Conservation (phyloP, 1,284 basidiomycete species). For the Ganoderma leucocontextum region DNA sequence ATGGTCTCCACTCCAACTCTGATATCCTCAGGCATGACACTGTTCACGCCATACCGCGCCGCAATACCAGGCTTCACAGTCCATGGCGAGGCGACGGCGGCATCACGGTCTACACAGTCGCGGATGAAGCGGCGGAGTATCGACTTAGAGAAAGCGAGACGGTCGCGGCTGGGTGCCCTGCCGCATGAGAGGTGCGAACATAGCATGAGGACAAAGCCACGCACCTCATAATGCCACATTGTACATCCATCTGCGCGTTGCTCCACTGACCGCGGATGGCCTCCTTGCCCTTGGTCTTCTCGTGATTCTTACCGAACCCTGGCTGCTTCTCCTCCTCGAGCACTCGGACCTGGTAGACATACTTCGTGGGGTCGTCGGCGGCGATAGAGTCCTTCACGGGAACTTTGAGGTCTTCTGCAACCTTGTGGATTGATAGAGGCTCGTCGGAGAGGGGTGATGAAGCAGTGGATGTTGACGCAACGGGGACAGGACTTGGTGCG, state of each 20-base stretch:
- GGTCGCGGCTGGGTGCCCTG: conserved; percentile 78
- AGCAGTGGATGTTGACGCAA: conserved; percentile 39
- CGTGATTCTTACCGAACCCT: conserved; percentile 59
- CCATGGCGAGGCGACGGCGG: conserved; percentile 95
- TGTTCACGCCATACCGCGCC: conserved; percentile 82
- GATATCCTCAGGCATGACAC: conserved; percentile 87
- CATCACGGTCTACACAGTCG: conserved; percentile 91
- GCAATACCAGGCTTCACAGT: conserved; percentile 89
- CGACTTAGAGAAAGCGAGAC: conserved; percentile 94
- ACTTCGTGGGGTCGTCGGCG: conserved; percentile 83
- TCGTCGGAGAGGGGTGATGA: conserved; percentile 41
- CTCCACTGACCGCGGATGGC: conserved; percentile 58
- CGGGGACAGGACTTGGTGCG: conserved; percentile 26
- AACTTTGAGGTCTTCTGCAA: conserved; percentile 84
- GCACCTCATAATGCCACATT: conserved; percentile 82
- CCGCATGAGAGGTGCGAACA: conserved; percentile 7
- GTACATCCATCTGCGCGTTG: conserved; percentile 83
- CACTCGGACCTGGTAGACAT: conserved; percentile 91
- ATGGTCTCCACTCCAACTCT: conserved; percentile 79
- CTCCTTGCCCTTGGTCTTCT: conserved; percentile 59
- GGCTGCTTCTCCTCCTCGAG: conserved; percentile 79
- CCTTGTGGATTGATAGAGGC: conserved; percentile 57
- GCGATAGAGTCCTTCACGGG: conserved; percentile 74
- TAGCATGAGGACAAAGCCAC: conserved; percentile 35
- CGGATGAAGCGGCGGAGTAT: conserved; percentile 96